Conservation (phyloP, 2,329 filamentous ascomycete genomes). For the Cercospora janseana region DNA sequence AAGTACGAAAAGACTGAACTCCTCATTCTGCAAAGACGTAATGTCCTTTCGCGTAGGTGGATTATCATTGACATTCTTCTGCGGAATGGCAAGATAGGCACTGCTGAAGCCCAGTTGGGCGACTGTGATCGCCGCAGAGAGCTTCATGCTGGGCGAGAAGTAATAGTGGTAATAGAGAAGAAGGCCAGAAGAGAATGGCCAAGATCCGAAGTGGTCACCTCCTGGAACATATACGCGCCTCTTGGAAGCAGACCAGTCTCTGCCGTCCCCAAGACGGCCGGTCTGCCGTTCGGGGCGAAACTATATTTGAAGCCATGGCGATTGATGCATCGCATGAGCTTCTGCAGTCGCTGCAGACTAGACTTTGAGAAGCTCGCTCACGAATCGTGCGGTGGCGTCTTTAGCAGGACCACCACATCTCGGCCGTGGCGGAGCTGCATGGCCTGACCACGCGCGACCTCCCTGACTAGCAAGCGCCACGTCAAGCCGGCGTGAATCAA, state of each 20-base stretch:
- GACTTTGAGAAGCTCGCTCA: conserved; percentile 1
- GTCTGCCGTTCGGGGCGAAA: conserved; percentile 4
- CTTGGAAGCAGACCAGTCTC: too few relatives aligned
- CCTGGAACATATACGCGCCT: too few relatives aligned
- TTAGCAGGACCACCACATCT: not conserved
- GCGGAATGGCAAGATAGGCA: conserved; percentile 12
- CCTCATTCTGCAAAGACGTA: conserved; percentile 10
- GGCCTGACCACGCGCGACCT: conserved; percentile 3
- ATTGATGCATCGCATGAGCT: conserved; percentile 1
- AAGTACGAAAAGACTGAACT: conserved; percentile 22
- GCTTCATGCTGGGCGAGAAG: conserved; percentile 9
- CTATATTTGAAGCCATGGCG: conserved; percentile 4
- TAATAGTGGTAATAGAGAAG: not conserved
- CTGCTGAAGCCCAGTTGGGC: conserved; percentile 5
- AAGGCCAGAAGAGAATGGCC: not conserved
- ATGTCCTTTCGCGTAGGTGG: conserved; percentile 11
- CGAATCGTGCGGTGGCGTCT: conserved; percentile 1
- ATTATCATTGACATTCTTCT: not conserved
- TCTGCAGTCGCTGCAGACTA: conserved; percentile 1
- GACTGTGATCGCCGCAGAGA: not conserved
- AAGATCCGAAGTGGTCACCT: not conserved
- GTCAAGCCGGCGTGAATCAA: conserved; percentile 1
- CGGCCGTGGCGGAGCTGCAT: not conserved
- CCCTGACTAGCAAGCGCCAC: conserved; percentile 2
- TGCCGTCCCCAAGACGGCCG: too few relatives aligned